Percentiles rank a stretch among this genome's conserved stretches.
Conservation (phyloP, 495 filamentous ascomycete genomes). For the Aspergillus nidulans region DNA sequence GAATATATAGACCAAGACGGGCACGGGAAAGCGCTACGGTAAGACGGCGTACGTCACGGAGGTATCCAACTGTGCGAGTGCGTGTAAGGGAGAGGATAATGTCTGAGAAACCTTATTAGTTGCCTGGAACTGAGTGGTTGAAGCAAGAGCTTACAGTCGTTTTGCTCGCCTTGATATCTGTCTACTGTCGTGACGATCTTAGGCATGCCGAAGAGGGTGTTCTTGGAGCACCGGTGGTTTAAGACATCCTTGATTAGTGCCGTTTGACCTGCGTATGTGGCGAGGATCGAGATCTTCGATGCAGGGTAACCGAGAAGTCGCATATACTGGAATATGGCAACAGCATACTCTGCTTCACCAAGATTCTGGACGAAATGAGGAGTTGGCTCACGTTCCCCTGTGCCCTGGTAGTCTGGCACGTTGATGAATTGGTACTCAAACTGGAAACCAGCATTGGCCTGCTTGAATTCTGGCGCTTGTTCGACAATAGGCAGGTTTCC, state of each 20-base stretch:
- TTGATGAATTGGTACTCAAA: slow-evolving; percentile 98
- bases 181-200: slow-evolving; percentile 91
- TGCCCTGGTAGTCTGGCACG: slow-evolving; percentile 88
- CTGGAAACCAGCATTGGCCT: slow-evolving; percentile 85
- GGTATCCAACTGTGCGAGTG: slow-evolving; percentile 85
- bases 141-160: slow-evolving; percentile 71
- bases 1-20: slow-evolving; percentile 85
- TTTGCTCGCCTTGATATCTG: slow-evolving; percentile 98
- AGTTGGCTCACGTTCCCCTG: slow-evolving; percentile 83
- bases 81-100: slow-evolving; percentile 89
- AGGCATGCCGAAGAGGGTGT: slow-evolving; percentile 83
- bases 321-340: slow-evolving; percentile 97
- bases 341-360: slow-evolving; percentile 94
- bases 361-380: slow-evolving; percentile 97
- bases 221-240: slow-evolving; percentile 76
- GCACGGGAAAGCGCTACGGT: slow-evolving; percentile 97
- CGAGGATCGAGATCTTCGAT: slow-evolving; percentile 81
- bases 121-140: neutral
- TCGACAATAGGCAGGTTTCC: slow-evolving; percentile 74
- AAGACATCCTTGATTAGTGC: slow-evolving; percentile 89
- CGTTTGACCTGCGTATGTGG: slow-evolving; percentile 92
- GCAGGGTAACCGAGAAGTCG: slow-evolving; percentile 94
- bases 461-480: slow-evolving; percentile 63
- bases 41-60: slow-evolving; percentile 87
- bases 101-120: slow-evolving; percentile 50